Conservation (phyloP, 1,139 yeast species). For the Protomyces pachydermus region DNA sequence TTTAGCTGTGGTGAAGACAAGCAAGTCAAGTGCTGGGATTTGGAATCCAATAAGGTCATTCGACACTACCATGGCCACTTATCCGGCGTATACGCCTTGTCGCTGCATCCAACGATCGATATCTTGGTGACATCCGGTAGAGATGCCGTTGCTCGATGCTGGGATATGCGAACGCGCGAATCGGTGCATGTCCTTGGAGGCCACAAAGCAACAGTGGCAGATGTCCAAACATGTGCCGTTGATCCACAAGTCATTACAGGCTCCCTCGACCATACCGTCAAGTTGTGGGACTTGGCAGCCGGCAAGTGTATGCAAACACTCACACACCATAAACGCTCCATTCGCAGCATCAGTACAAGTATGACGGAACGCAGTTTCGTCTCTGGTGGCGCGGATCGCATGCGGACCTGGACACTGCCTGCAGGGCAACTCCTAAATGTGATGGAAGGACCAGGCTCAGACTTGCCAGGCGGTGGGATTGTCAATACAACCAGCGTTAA, state of each 20-base stretch:
- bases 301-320: slow-evolving; percentile 57
- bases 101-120: slow-evolving; percentile 81
- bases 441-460: slow-evolving; percentile 41
- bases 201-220: slow-evolving; percentile 69
- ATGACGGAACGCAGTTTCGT: slow-evolving; percentile 73
- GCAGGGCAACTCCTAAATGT: slow-evolving; percentile 64
- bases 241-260: slow-evolving; percentile 85
- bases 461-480: slow-evolving; percentile 43
- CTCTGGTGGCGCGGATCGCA: slow-evolving; percentile 71
- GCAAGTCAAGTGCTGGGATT: slow-evolving; percentile 93
- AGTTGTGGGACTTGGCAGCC: slow-evolving; percentile 80
- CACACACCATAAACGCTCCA: slow-evolving; percentile 80
- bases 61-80: slow-evolving; percentile 92
- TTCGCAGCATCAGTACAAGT: slow-evolving; percentile 66
- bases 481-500: slow-evolving; percentile 67
- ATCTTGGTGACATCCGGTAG: slow-evolving; percentile 85
- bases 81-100: slow-evolving; percentile 80
- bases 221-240: slow-evolving; percentile 59
- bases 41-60: slow-evolving; percentile 75
- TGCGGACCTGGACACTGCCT: slow-evolving; percentile 81
- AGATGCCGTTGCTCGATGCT: slow-evolving; percentile 77
- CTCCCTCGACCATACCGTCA: slow-evolving; percentile 77
- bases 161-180: slow-evolving; percentile 84
- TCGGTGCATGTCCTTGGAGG: slow-evolving; percentile 77
- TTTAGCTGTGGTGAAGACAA: slow-evolving; percentile 94